These are phyloP conservation scores for Podospora sp. DNA, from an alignment of 495 filamentous ascomycete species.

Conservation along the genomic window DNA sequence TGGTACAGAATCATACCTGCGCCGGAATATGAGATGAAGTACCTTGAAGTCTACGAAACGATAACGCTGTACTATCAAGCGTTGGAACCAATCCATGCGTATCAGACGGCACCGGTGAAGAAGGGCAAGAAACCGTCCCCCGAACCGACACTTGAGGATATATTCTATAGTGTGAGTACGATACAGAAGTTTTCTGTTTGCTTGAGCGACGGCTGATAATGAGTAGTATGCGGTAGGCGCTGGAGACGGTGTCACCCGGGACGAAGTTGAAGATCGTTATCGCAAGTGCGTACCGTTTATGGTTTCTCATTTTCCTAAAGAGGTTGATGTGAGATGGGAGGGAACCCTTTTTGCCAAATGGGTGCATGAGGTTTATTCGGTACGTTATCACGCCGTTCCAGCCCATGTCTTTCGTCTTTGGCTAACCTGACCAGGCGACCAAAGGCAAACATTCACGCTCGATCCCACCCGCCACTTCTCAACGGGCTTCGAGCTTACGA, in stretches of 20 bases:
- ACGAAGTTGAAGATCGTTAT: conserved; percentile 43
- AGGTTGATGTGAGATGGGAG: conserved; percentile 33
- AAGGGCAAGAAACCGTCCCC: conserved; percentile 25
- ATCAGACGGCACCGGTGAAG: conserved; percentile 30
- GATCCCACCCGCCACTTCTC: neutral
- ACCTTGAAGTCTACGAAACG: conserved; percentile 67
- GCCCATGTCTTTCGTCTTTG: neutral
- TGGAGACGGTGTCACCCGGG: conserved; percentile 45
- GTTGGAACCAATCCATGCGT: conserved; percentile 34
- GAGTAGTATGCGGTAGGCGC: conserved; percentile 43
- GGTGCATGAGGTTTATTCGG: conserved; percentile 37
- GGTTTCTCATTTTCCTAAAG: conserved; percentile 46
- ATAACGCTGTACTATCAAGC: conserved; percentile 45
- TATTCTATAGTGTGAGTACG: conserved; percentile 46
- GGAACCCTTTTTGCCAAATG: conserved; percentile 42
- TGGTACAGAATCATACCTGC: conserved; percentile 76
- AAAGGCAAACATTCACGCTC: neutral
- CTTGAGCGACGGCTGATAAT: conserved; percentile 18
- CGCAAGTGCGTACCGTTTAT: conserved; percentile 44
- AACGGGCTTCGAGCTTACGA: neutral
- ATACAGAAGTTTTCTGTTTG: conserved; percentile 7
- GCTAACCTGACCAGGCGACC: neutral
- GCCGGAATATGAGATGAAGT: conserved; percentile 60
- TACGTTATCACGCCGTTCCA: conserved; percentile 25
- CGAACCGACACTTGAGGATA: conserved; percentile 31